phyloP scores from a whole-genome alignment of 1,139 yeast species.

The Casaregolazyma suthepensis region DNA sequence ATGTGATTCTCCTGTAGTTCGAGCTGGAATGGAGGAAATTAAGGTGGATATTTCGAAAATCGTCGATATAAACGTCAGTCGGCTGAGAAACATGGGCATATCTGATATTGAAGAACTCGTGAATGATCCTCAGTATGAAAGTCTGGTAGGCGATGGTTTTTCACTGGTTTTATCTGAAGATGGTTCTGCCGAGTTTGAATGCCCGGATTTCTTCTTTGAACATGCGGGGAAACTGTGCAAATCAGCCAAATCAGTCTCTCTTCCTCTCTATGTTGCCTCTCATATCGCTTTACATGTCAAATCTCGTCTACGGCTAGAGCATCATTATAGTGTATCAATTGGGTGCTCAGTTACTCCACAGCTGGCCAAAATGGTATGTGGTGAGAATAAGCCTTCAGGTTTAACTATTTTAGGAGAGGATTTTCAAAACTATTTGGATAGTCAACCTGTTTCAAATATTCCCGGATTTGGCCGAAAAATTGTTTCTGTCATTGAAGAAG shows the following conservation, averaged over 20 bases:
- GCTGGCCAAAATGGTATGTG: constrained; percentile 32
- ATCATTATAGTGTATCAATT: constrained; percentile 31
- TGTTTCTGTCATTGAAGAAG: constrained; percentile 10
- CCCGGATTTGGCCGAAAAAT: constrained; percentile 30
- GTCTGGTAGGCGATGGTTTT: constrained; percentile 17
- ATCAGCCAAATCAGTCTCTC: neutral
- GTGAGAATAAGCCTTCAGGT: constrained; percentile 31
- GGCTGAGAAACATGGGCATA: constrained; percentile 16
- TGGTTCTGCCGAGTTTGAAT: constrained; percentile 13
- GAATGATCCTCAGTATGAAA: constrained; percentile 16
- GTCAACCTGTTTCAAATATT: constrained; percentile 19
- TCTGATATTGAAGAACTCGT: constrained; percentile 11
- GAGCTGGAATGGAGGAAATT: constrained; percentile 36
- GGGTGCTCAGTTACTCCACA: constrained; percentile 31
- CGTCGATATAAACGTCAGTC: constrained; percentile 19
- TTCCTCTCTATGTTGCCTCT: constrained; percentile 23
- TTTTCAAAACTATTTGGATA: constrained; percentile 22
- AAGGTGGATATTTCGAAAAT: constrained; percentile 29
- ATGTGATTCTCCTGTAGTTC: constrained; percentile 26
- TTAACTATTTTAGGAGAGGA: constrained; percentile 28
- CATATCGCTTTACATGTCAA: constrained; percentile 27
- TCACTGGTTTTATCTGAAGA: constrained; percentile 13
- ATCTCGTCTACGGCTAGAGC: constrained; percentile 24
- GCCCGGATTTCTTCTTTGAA: constrained; percentile 28
- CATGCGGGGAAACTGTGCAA: constrained; percentile 25